Evolutionary conservation across 108 stramenopile genomes (phyloP), one percentile per base, ranked within the genome.

Genomic region (Pseudonitzschia multiseries): DNA sequence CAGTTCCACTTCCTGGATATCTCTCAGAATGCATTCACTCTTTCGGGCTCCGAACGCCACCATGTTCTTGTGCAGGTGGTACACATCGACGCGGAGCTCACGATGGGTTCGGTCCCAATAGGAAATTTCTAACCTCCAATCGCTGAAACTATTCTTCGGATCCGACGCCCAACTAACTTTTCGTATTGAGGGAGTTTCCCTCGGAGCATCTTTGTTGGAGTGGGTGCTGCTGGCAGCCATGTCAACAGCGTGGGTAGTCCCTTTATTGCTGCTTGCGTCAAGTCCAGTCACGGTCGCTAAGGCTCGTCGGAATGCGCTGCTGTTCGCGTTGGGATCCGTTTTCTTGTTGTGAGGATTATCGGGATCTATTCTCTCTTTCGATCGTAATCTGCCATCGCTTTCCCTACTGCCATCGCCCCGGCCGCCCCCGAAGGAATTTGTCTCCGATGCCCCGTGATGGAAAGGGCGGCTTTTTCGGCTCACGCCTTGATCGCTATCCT

Each of bases 81-180:
- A 79, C 8, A 79, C 52, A 56, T 79, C 72, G 48, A 65, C 44
- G 5, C 36, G 32, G 26, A 12, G 61, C 18, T 62, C n/a, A 17
- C 29, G 32, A 33, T 62, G 3, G 17, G 20, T 59, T 20, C 24
- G n/a, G 15, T 73, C 73, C 2, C 15, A 18, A 48, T 57, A 60
- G 1, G 42, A 20, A 3, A 79, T 62, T 57, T 74, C 54, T 26
- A 79, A 41, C 44, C 65, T 73, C 68, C 68, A 79, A 32, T 79
- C 79, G 59, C 79, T 74, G 65, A 65, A 79, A 53, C 73, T 74
- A 0, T 57, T 61, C 15, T 70, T 32, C 8, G 72, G 79, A 59
- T 79, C 73, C 10, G 79, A 79, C 53, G 70, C 74, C 79, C 79
- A 79, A 26, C 79, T 79, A 4, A 79, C 61, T 22, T 48, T 48